Percentiles rank a stretch among this genome's conserved stretches.
Evolutionary conservation across 495 filamentous ascomycete species (phyloP).

Genomic region (Chaetomium fimeti): DNA sequence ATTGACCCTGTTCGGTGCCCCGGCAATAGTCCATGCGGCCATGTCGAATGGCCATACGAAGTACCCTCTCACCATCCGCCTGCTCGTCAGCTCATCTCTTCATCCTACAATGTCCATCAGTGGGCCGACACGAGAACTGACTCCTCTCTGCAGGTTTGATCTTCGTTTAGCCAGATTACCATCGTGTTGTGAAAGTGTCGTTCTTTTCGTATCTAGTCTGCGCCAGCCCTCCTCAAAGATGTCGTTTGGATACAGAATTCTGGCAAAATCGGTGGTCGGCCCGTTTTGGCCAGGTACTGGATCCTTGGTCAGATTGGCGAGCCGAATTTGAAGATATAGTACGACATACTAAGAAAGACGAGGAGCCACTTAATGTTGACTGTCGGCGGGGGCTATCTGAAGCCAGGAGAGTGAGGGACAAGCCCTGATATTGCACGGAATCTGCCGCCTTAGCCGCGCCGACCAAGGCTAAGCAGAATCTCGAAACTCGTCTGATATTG

Average conservation of each 20-base stretch:
- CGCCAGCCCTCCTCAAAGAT: slow-evolving; percentile 16
- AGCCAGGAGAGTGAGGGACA: neutral
- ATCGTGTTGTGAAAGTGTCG: slow-evolving; percentile 17
- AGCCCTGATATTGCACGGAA: neutral
- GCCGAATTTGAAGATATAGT: slow-evolving; percentile 1
- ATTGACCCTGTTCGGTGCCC: neutral
- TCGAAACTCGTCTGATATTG: neutral
- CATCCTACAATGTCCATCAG: slow-evolving; percentile 7
- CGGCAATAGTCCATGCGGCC: slow-evolving; percentile 14
- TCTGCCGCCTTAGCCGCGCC: neutral
- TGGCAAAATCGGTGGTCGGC: slow-evolving; percentile 50
- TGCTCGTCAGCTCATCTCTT: neutral
- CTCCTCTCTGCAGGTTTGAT: slow-evolving; percentile 41
- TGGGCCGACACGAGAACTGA: slow-evolving; percentile 26
- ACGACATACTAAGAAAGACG: neutral
- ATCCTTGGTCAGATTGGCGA: slow-evolving; percentile 17
- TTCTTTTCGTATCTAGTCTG: slow-evolving; percentile 23
- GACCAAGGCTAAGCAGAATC: neutral
- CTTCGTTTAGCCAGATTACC: slow-evolving; percentile 50
- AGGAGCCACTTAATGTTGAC: neutral
- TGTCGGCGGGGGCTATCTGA: neutral
- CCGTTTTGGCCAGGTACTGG: slow-evolving; percentile 35
- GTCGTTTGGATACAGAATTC: slow-evolving; percentile 33
- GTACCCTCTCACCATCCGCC: neutral
- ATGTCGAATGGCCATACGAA: neutral